Base-by-base conservation (phyloP, 2,329 filamentous ascomycete genomes). In the Cercospora zeina region DNA sequence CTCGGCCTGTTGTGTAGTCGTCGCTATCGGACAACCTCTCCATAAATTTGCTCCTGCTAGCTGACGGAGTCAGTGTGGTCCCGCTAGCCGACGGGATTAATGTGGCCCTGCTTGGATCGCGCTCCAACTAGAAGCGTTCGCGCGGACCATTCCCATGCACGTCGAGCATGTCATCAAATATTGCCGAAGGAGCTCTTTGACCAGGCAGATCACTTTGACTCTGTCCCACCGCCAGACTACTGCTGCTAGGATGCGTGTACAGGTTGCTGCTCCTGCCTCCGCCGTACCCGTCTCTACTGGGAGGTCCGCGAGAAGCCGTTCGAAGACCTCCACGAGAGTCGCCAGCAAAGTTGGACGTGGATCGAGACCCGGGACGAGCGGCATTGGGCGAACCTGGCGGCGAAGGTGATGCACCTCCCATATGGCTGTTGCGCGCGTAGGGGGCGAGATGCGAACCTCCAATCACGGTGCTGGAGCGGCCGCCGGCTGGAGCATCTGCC, bases 131-230 rank as follows among this genome's bases (percentile, higher is more conserved):
- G 31, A 54, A 63, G 31, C 62, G 54, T 58, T 71, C 67, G 56
- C 66, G 61, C 9, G 69, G 69, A 24, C 70, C 70, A 55, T 72
- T 74, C 21, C 78, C 78, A 71, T 92, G 88, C 66, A 89, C 90
- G 71, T 92, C 91, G 64, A 97, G 88, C 54, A 97, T 77, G 74
- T 97, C 92, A 63, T 97, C 93, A 39, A 97, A 81, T 74, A 92
- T 96, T 16, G 91, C 90, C 74, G 91, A 96, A 0, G 93, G 93
- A 14, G 92, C 89, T 61, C 93, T 83, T 61, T 87, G 86, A 58
- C 86, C 88, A 13, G 86, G 76, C 11, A 88, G 83, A 60, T 85
- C 81, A 65, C 87, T 89, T 59, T 58, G 69, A 69, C 67, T 75
- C 72, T 62, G 74, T 62, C 68, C 69, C 11, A 70, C 71, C 36